Conservation (phyloP, 768 basidiomycete species). For the Ramaria rubella region DNA sequence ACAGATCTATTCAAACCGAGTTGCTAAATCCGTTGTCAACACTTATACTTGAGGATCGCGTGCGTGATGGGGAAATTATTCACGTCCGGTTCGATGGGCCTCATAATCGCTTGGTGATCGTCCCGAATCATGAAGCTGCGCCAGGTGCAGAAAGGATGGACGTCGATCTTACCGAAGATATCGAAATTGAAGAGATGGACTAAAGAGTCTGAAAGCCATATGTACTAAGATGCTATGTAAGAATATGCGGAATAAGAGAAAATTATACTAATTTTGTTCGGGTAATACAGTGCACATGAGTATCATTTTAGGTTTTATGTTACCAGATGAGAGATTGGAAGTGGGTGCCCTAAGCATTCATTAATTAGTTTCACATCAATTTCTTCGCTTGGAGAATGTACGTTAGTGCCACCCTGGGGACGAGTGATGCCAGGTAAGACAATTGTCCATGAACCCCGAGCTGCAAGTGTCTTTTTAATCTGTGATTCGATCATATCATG, state of each 20-base stretch:
- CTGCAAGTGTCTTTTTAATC: conserved; percentile 57
- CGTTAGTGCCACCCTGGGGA: conserved; percentile 13
- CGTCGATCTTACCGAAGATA: conserved; percentile 56
- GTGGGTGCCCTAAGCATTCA: not conserved
- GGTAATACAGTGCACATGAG: conserved; percentile 6
- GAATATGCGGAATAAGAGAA: not conserved
- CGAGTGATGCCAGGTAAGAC: conserved; percentile 56
- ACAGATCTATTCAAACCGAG: conserved; percentile 86
- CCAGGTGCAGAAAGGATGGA: conserved; percentile 41
- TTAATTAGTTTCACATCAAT: not conserved
- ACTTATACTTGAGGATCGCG: conserved; percentile 73
- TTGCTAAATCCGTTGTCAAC: conserved; percentile 86
- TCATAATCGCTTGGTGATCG: conserved; percentile 66
- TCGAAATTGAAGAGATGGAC: conserved; percentile 70
- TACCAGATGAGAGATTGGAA: not conserved
- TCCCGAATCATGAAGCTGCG: conserved; percentile 74
- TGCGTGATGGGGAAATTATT: conserved; percentile 77
- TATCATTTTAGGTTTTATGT: not conserved
- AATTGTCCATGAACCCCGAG: conserved; percentile 59
- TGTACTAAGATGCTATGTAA: not conserved
- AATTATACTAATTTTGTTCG: too few relatives aligned
- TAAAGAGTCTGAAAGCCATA: conserved; percentile 19
- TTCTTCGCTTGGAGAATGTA: not conserved
- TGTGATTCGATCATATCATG: conserved; percentile 91
- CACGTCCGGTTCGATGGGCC: conserved; percentile 73